phyloP scores from a whole-genome alignment of 345 rosid genomes.

The Pseudoturritis turrita region DNA sequence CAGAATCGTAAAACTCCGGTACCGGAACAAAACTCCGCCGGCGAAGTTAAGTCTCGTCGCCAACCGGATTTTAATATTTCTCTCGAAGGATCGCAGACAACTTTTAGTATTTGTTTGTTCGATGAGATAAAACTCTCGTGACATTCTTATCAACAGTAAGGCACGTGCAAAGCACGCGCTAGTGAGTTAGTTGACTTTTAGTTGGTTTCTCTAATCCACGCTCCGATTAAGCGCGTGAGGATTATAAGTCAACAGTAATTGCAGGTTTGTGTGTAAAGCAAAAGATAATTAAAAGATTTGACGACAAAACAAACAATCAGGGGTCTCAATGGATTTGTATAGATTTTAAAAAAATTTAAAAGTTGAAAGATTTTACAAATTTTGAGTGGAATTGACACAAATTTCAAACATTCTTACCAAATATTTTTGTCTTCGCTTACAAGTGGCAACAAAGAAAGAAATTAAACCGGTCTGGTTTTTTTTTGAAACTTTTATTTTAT shows the following conservation, averaged over 20 bases:
- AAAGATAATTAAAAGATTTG: too few species aligned
- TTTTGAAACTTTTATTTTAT: too few species aligned
- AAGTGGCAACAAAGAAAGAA: too few species aligned
- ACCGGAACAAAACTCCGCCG: neutral
- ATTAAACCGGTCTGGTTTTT: neutral
- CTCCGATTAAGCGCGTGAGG: neutral
- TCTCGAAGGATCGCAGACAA: neutral
- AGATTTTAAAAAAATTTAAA: too few species aligned
- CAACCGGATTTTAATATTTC: neutral
- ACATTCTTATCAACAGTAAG: neutral
- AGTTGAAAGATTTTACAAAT: too few species aligned
- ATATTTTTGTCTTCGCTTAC: too few species aligned
- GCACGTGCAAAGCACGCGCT: constrained; percentile 12
- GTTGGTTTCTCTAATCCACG: neutral
- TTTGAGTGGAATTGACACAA: too few species aligned
- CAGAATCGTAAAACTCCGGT: neutral
- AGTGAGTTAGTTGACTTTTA: constrained; percentile 15
- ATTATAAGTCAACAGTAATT: neutral
- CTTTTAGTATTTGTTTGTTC: neutral
- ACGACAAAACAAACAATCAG: too few species aligned
- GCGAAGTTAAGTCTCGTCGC: constrained; percentile 7
- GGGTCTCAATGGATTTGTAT: too few species aligned
- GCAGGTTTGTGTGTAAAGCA: neutral
- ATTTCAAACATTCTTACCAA: too few species aligned
- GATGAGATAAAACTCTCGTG: neutral